Evolutionary conservation across 179 eudicot species (phyloP).

Genomic region (Patellifolia procumbens): DNA sequence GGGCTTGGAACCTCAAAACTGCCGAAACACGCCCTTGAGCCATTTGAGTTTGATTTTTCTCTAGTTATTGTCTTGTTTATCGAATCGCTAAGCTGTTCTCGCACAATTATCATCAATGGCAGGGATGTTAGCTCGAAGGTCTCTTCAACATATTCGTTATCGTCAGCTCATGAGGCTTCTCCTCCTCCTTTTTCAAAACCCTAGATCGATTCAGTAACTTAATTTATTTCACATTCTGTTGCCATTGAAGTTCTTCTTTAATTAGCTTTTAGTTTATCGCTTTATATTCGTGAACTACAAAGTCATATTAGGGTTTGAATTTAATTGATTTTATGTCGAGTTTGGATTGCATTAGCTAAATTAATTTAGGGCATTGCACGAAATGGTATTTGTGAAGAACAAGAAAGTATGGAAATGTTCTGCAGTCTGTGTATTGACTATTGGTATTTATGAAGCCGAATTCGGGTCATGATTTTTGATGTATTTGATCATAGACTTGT

Average conservation of each 20-base stretch:
- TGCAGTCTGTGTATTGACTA: neutral
- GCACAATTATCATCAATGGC: slow-evolving; percentile 39
- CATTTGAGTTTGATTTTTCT: too few species aligned
- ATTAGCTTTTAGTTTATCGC: neutral
- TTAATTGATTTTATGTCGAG: neutral
- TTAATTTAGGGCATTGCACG: neutral
- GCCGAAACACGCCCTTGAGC: too few species aligned
- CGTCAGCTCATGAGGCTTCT: slow-evolving; percentile 53
- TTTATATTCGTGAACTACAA: too few species aligned
- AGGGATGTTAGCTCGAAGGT: slow-evolving; percentile 64
- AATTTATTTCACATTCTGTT: neutral
- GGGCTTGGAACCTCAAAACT: too few species aligned
- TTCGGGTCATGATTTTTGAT: neutral
- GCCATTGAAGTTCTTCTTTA: neutral
- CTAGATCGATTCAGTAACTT: slow-evolving; percentile 19
- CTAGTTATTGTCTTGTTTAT: too few species aligned
- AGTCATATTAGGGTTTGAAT: too few species aligned
- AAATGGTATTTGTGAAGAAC: neutral
- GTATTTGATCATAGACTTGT: neutral
- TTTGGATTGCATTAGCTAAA: neutral
- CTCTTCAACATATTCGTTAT: slow-evolving; percentile 57
- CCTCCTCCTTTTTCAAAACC: slow-evolving; percentile 10
- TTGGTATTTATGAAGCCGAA: too few species aligned
- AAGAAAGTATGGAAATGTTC: neutral
- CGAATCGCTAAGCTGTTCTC: neutral